Percentiles rank a stretch among this genome's conserved stretches.
These are phyloP conservation scores for Sorghum bicolor DNA, from an alignment of 176 grass and related monocot species.

Conservation along the genomic window Sorghum_bicolor_NCBIv3 NC_012875.2:55189001-55189500, in stretches of 20 bases:
- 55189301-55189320: not conserved
- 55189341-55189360: not conserved
- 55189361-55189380: not conserved
- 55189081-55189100: not conserved
- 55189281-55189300: not conserved
- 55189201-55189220: not conserved
- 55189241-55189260: conserved; percentile 27
- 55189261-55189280: not conserved
- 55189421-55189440: not conserved
- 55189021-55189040: not conserved
- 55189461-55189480: conserved; percentile 45
- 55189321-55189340: not conserved
- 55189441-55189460: not conserved
- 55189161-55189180: not conserved
- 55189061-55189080: not conserved
- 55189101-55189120: not conserved
- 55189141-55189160: not conserved
- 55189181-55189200: not conserved
- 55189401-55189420: conserved; percentile 37
- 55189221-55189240: conserved; percentile 15
- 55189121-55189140: not conserved
- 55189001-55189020: not conserved
- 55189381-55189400: too few relatives aligned
- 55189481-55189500: conserved; percentile 72
- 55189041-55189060: not conserved